phyloP scores from a whole-genome alignment of 306 rosid genomes.

The Glycine tomentella region DNA sequence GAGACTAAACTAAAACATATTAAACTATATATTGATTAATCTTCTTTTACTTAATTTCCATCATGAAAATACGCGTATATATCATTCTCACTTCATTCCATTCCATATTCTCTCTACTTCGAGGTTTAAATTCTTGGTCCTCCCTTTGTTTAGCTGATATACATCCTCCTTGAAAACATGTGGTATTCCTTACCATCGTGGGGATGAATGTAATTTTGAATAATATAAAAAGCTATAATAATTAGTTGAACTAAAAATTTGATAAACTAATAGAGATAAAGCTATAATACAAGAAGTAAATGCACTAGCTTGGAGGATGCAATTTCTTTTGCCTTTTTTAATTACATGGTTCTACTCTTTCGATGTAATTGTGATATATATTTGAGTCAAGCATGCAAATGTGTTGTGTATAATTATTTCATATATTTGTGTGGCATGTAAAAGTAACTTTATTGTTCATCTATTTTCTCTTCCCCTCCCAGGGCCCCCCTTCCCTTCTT shows the following conservation, averaged over 20 bases:
- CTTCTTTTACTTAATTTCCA: background rate
- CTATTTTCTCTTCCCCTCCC: background rate
- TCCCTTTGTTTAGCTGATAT: background rate
- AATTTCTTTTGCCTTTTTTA: background rate
- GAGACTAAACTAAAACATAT: background rate
- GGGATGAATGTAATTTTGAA: background rate
- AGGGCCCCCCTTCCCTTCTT: slow-evolving; percentile 36
- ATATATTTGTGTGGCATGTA: background rate
- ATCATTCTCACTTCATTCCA: background rate
- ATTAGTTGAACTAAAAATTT: too few relatives aligned
- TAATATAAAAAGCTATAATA: background rate
- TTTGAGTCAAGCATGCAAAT: too few relatives aligned
- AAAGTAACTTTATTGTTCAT: slow-evolving; percentile 18
- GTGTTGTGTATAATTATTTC: background rate
- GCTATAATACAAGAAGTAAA: too few relatives aligned
- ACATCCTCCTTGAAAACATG: background rate
- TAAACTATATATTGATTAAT: background rate
- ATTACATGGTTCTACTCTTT: background rate
- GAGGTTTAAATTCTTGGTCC: background rate
- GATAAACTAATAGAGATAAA: too few relatives aligned
- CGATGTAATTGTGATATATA: background rate
- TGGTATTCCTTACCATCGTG: background rate
- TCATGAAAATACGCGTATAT: background rate
- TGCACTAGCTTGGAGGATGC: background rate
- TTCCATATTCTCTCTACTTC: background rate